Evolutionary conservation across 768 basidiomycete genomes (phyloP).

Genomic region (Fomitopsis serialis): DNA sequence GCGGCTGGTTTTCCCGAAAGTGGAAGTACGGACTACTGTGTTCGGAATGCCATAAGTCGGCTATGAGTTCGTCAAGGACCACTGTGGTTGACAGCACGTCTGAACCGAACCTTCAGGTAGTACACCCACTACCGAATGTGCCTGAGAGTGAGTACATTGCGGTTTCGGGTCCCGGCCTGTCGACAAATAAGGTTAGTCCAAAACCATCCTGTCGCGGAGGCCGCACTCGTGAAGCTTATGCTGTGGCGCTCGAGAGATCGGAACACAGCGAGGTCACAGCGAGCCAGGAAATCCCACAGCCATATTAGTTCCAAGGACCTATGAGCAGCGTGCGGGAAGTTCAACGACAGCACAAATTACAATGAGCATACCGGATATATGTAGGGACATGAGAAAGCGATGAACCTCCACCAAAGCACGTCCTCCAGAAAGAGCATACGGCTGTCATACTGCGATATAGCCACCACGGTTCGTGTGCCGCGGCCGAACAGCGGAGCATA

Average conservation of each 20-base stretch:
- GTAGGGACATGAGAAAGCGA: slow-evolving; percentile 58
- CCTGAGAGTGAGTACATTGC: too few relatives aligned
- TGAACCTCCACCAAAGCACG: slow-evolving; percentile 39
- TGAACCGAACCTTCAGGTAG: too few relatives aligned
- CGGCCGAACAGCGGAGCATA: slow-evolving; percentile 69
- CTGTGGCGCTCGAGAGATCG: neutral
- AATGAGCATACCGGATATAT: slow-evolving; percentile 72
- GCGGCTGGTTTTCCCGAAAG: neutral
- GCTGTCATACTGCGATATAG: slow-evolving; percentile 65
- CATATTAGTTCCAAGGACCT: neutral
- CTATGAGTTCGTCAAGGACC: neutral
- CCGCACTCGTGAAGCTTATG: too few relatives aligned
- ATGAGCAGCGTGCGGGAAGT: neutral
- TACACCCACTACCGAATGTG: too few relatives aligned
- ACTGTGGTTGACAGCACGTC: neutral
- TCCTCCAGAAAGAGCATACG: neutral
- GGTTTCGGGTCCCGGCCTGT: too few relatives aligned
- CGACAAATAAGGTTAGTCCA: too few relatives aligned
- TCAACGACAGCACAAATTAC: neutral
- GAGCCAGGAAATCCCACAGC: neutral
- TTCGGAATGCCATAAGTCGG: neutral
- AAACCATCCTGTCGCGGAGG: too few relatives aligned
- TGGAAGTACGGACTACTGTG: neutral
- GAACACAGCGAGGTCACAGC: neutral
- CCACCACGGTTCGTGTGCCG: slow-evolving; percentile 63